Conservation (phyloP, 306 rosid species). For the Medicago lupulina region DNA sequence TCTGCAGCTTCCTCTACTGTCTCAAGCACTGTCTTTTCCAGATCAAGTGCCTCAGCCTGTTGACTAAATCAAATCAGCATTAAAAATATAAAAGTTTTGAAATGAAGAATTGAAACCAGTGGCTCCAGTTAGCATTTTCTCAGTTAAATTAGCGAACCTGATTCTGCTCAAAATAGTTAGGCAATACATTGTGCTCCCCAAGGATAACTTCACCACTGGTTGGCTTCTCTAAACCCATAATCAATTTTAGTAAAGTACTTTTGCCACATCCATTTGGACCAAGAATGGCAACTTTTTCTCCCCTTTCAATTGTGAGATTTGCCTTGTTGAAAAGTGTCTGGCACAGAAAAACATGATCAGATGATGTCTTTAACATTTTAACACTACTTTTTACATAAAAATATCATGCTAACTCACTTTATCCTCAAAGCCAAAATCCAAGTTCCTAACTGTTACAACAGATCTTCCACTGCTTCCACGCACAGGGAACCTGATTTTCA, state of each 20-base stretch:
- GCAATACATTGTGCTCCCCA: constrained; percentile 94
- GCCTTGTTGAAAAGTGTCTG: constrained; percentile 84
- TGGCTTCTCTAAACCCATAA: constrained; percentile 89
- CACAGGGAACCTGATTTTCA: constrained; percentile 97
- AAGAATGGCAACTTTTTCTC: constrained; percentile 92
- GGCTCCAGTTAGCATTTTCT: constrained; percentile 30
- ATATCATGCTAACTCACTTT: constrained; percentile 56
- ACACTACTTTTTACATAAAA: constrained; percentile 20
- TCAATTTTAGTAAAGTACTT: constrained; percentile 90
- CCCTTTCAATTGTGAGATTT: constrained; percentile 86
- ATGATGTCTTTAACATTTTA: constrained; percentile 33
- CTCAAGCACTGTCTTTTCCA: constrained; percentile 88
- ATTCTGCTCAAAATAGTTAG: constrained; percentile 98
- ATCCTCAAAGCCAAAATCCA: constrained; percentile 86
- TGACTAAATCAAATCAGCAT: constrained; percentile 42
- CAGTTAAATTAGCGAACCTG: constrained; percentile 61
- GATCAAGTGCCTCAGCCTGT: constrained; percentile 98
- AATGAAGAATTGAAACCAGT: constrained; percentile 16
- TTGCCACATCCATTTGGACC: constrained; percentile 99
- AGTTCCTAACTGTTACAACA: constrained; percentile 65
- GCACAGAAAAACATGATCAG: constrained; percentile 44
- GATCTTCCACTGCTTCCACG: constrained; percentile 94
- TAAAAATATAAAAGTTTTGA: constrained; percentile 34
- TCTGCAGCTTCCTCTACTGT: constrained; percentile 95
- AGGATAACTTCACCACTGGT: constrained; percentile 76